Base-by-base conservation (phyloP, 495 filamentous ascomycete species). In the Lentithecium fluviatile region DNA sequence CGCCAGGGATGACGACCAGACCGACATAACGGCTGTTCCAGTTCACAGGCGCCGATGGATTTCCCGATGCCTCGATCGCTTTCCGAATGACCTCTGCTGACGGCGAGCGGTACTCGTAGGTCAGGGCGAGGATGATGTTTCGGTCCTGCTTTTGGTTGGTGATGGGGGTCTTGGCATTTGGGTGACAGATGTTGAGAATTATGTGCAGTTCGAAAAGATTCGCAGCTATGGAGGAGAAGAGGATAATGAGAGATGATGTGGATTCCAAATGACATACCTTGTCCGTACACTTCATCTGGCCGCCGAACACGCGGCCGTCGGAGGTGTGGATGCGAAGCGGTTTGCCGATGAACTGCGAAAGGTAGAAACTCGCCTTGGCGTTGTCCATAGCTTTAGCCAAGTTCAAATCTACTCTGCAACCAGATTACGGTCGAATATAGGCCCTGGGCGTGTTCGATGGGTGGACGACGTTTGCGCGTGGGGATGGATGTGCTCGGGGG, bases 201-300 rank as follows among this genome's bases (percentile, higher is more conserved):
- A n/a, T n/a, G n/a, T n/a, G n/a, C n/a, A n/a, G n/a, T n/a, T n/a
- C n/a, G n/a, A n/a, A n/a, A n/a, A n/a, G n/a, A n/a, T n/a, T n/a
- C n/a, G n/a, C n/a, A n/a, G n/a, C n/a, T n/a, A n/a, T n/a, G n/a
- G n/a, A n/a, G n/a, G n/a, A n/a, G n/a, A n/a, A n/a, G n/a, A n/a
- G n/a, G n/a, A n/a, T n/a, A n/a, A n/a, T n/a, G n/a, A n/a, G n/a
- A 15, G 20, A 3, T 32, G 12, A 56, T 15, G 23, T 13, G 6
- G 12, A 54, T 23, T 17, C 29, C 19, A 17, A 12, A 29, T 51
- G 19, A 79, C 37, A 50, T 66, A 95, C 94, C 50, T 88, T 85
- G 77, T 98, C 94, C 20, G 91, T 96, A 74, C 95, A 97, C 74
- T 93, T 97, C 76, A 98, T 88, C 57, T 82, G 77, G 34, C 94